phyloP scores from a whole-genome alignment of 495 filamentous ascomycete genomes.

The Podospora fimiseda region DNA sequence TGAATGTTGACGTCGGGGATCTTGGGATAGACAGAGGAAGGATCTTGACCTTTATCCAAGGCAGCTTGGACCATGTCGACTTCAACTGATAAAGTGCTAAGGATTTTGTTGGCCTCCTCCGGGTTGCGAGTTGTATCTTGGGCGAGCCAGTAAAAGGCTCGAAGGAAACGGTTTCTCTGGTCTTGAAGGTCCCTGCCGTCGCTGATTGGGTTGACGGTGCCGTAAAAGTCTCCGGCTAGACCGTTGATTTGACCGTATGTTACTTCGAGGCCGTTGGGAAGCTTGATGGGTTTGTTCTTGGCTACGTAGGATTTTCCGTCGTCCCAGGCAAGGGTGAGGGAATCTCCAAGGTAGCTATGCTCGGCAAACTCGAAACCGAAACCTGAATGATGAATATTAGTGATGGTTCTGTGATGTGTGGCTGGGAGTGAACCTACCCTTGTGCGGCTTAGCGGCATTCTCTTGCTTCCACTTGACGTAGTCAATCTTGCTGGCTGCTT shows the following conservation, averaged over 20 bases:
- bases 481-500: not conserved
- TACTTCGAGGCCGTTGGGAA: conserved; percentile 13
- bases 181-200: not conserved
- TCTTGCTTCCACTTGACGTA: not conserved
- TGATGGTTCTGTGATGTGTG: not conserved
- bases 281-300: not conserved
- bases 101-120: not conserved
- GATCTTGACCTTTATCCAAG: not conserved
- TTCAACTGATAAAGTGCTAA: not conserved
- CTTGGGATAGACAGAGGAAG: not conserved
- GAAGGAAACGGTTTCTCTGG: not conserved
- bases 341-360: not conserved
- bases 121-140: not conserved
- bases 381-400: not conserved
- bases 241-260: conserved; percentile 22
- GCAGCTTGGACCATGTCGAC: not conserved
- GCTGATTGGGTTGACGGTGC: conserved; percentile 12
- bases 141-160: not conserved
- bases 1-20: not conserved
- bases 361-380: not conserved
- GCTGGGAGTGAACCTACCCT: not conserved
- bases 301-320: not conserved
- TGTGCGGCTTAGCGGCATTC: not conserved
- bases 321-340: not conserved
- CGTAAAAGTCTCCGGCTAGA: conserved; percentile 20